A percentile compares a stretch with the other conserved stretches of the same genome.
These are phyloP conservation scores for Nigrospora sphaerica DNA, from an alignment of 2,329 filamentous ascomycete species.

Conservation along the genomic window DNA sequence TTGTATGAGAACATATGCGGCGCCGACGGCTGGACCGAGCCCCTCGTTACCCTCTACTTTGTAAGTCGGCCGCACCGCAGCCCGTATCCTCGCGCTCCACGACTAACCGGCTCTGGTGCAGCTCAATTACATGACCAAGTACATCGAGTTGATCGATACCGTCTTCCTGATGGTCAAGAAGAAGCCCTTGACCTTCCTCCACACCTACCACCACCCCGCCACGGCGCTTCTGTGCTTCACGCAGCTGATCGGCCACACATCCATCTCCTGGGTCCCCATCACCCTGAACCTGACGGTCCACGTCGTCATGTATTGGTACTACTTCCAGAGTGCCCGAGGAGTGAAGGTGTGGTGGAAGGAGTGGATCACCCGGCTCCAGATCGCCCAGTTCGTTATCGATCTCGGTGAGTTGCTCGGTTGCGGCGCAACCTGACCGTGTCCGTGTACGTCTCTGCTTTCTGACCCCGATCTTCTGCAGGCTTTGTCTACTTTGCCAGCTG, in stretches of 20 bases:
- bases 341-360: slow-evolving; percentile 98
- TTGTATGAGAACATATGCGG: slow-evolving; percentile 84
- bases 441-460: background rate
- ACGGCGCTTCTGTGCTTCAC: slow-evolving; percentile 95
- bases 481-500: slow-evolving; percentile 77
- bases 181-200: slow-evolving; percentile 96
- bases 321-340: slow-evolving; percentile 94
- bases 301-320: slow-evolving; percentile 99
- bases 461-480: slow-evolving; percentile 29
- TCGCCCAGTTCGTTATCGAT: slow-evolving; percentile 91
- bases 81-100: background rate
- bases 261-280: slow-evolving; percentile 91
- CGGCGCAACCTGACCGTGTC: too few relatives aligned
- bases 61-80: slow-evolving; percentile 38
- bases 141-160: slow-evolving; percentile 88
- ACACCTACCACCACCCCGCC: slow-evolving; percentile 96
- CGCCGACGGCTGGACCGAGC: slow-evolving; percentile 76
- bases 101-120: slow-evolving; percentile 24
- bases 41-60: slow-evolving; percentile 89
- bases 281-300: slow-evolving; percentile 86
- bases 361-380: slow-evolving; percentile 95
- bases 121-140: slow-evolving; percentile 97
- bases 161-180: slow-evolving; percentile 97
- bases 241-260: slow-evolving; percentile 82
- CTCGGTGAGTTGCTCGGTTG: slow-evolving; percentile 54